Conservation (phyloP, 305 asterid species). For the Fraxinus angustifolia region DNA sequence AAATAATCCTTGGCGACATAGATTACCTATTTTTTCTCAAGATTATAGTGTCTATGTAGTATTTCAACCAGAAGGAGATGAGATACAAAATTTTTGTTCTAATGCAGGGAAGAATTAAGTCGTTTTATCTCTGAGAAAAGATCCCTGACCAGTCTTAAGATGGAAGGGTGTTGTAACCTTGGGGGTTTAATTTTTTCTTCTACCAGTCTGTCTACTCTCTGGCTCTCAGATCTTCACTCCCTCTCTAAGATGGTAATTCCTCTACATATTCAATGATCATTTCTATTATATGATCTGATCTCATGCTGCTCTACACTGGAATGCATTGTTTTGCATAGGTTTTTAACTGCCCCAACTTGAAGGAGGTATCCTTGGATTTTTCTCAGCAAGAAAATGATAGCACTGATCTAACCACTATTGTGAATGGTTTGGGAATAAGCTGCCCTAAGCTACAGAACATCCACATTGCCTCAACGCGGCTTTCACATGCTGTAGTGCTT, state of each 20-base stretch:
- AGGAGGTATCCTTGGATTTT: slow-evolving; percentile 76
- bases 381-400: slow-evolving; percentile 73
- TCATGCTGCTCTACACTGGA: background rate
- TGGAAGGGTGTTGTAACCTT: slow-evolving; percentile 88
- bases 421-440: slow-evolving; percentile 70
- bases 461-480: slow-evolving; percentile 70
- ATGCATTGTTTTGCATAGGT: slow-evolving; percentile 43
- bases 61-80: background rate
- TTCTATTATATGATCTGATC: background rate
- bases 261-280: background rate
- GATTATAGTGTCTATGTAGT: background rate
- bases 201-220: slow-evolving; percentile 57
- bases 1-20: background rate
- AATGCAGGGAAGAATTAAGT: slow-evolving; percentile 78
- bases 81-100: slow-evolving; percentile 5
- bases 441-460: slow-evolving; percentile 80
- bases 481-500: slow-evolving; percentile 76
- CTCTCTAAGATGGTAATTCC: slow-evolving; percentile 71
- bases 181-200: slow-evolving; percentile 74
- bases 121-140: slow-evolving; percentile 77
- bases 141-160: slow-evolving; percentile 72
- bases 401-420: slow-evolving; percentile 63
- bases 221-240: slow-evolving; percentile 87
- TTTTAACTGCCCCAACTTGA: slow-evolving; percentile 78
- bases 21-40: background rate